Evolutionary conservation across 1,139 yeast genomes (phyloP), one percentile per base, ranked within the genome.

Genomic region (Eremothecium cymbalariae): DNA sequence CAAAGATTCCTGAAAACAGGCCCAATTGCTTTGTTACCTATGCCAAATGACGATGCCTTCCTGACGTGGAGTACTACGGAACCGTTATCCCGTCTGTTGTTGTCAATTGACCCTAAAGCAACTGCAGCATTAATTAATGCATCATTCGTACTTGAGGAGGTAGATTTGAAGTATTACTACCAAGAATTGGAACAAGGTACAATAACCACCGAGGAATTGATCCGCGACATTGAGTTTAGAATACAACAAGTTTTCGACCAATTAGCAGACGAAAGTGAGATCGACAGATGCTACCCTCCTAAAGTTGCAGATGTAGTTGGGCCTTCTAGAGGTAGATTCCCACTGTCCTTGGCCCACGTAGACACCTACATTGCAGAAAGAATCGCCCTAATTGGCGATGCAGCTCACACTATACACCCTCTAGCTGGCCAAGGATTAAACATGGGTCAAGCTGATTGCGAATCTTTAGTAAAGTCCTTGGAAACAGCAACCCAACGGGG

Each of bases 371-470:
- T 84, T 11, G 74, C 76, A 1, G 88, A 83, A 4, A 68, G 98
- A 46, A 72, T 88, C 21, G 98, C 97, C 0, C 65, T 90, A 14
- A 81, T 90, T 7, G 98, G 99, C 14, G 99, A 90, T 60, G 98
- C 99, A 1, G 98, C 97, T 0, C 99, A 90, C 49, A 81, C 97
- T 0, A 84, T 95, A 1, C 98, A 90, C 57, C 98, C 99, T 2
- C 67, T 90, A 40, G 97, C 97, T 2, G 99, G 99, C 4, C 98
- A 93, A 60, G 98, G 99, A 11, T 70, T 90, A 41, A 90, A 90
- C 57, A 86, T 90, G 95, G 98, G 98, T n/a, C 96, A 88, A 57
- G 77, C 81, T 22, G 99, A 90, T 53, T 95, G 84, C 2, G 77
- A 77, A 38, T 65, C 78, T 2, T 66, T 90, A 27, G 75, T 79